These are phyloP conservation scores for Trichoderma koningiopsis DNA, from an alignment of 2,329 filamentous ascomycete species.

Conservation along the genomic window DNA sequence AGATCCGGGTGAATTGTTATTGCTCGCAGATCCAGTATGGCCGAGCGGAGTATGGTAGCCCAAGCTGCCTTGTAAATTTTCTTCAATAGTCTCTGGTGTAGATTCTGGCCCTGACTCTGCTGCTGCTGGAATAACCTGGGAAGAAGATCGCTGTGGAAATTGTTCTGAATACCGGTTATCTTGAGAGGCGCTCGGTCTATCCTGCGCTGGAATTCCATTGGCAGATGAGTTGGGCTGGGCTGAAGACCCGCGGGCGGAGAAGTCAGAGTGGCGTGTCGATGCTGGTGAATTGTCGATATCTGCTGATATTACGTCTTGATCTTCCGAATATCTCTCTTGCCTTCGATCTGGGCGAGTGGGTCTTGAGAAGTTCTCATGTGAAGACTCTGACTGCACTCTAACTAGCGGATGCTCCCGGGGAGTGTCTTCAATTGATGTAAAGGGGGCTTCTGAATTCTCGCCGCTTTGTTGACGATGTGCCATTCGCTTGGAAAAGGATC, in stretches of 20 bases:
- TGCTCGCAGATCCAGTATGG: not conserved
- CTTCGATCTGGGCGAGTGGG: constrained; percentile 51
- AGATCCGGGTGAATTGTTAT: constrained; percentile 7
- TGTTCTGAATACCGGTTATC: constrained; percentile 34
- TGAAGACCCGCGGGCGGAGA: constrained; percentile 41
- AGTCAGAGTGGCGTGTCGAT: constrained; percentile 36
- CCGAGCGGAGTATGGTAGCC: not conserved
- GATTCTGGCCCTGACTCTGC: constrained; percentile 41
- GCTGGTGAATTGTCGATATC: constrained; percentile 14
- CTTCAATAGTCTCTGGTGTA: constrained; percentile 39
- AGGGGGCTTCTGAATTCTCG: constrained; percentile 42
- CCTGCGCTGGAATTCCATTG: constrained; percentile 63
- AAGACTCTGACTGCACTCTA: constrained; percentile 71
- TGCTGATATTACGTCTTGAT: constrained; percentile 34
- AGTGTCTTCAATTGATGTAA: constrained; percentile 46
- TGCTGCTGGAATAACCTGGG: constrained; percentile 42
- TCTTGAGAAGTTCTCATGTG: constrained; percentile 63
- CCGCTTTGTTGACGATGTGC: constrained; percentile 63
- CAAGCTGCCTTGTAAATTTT: not conserved
- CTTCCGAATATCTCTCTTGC: constrained; percentile 52
- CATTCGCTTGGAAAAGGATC: constrained; percentile 73
- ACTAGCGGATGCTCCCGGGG: constrained; percentile 56
- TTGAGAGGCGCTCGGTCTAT: constrained; percentile 39
- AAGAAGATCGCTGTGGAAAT: constrained; percentile 59
- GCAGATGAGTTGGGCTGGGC: constrained; percentile 48